Percentiles rank a stretch among this genome's conserved stretches.
phyloP scores from a whole-genome alignment of 1,284 basidiomycete species.

The Pseudozyma sp. region DNA sequence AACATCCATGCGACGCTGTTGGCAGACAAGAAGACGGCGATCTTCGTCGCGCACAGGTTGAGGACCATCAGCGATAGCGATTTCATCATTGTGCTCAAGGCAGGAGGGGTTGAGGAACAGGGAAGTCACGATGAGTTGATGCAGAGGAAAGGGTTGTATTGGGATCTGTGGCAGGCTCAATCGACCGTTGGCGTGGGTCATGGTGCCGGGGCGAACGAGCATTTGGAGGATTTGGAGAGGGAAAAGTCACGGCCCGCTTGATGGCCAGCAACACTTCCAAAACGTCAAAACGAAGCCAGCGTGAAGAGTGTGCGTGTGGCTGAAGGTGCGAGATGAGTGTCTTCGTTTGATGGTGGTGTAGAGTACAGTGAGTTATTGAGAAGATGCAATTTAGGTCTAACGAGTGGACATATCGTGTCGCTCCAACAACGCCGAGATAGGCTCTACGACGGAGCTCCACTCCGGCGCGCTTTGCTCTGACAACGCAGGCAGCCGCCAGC shows the following conservation, averaged over 20 bases:
- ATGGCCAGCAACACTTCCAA: neutral
- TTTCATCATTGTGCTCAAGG: conserved; percentile 62
- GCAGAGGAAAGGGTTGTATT: conserved; percentile 55
- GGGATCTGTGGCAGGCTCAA: conserved; percentile 61
- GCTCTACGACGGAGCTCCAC: conserved; percentile 20
- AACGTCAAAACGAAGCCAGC: neutral
- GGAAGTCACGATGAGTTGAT: conserved; percentile 62
- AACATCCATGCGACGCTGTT: conserved; percentile 87
- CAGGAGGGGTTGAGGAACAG: conserved; percentile 56
- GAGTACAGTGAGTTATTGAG: too few species aligned
- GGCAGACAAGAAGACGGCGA: conserved; percentile 84
- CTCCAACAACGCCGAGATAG: conserved; percentile 28
- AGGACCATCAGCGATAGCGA: conserved; percentile 86
- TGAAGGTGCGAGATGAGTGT: too few species aligned
- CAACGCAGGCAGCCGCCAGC: conserved; percentile 14
- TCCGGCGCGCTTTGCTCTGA: neutral
- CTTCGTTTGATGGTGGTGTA: too few species aligned
- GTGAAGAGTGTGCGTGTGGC: neutral
- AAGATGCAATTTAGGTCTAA: conserved; percentile 5
- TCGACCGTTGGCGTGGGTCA: conserved; percentile 50
- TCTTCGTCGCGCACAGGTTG: conserved; percentile 79
- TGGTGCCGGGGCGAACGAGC: conserved; percentile 48
- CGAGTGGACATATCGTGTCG: conserved; percentile 24
- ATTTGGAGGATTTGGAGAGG: conserved; percentile 40
- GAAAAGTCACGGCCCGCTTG: neutral